Percentiles rank a stretch among this genome's conserved stretches.
phyloP scores from a whole-genome alignment of 2,329 filamentous ascomycete species.

The Xylaria sp. region DNA sequence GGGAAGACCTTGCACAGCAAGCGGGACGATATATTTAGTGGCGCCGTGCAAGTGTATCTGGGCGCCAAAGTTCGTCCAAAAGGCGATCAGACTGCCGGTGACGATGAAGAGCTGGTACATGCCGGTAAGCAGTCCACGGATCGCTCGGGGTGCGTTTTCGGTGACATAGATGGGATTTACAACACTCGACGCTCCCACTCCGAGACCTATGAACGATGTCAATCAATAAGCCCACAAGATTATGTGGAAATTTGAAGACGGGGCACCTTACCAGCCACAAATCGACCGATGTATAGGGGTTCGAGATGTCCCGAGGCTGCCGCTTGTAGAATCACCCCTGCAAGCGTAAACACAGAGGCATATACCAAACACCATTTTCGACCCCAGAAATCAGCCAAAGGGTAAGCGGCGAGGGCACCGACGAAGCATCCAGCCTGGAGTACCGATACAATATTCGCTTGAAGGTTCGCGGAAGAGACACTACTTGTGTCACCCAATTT shows the following conservation, averaged over 20 bases:
- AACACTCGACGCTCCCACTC: conserved; percentile 56
- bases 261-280: conserved; percentile 54
- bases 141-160: conserved; percentile 58
- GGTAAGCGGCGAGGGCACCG: conserved; percentile 59
- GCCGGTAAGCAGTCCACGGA: conserved; percentile 57
- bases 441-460: conserved; percentile 73
- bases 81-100: conserved; percentile 56
- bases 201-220: conserved; percentile 48
- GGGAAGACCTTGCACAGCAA: conserved; percentile 72
- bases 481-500: conserved; percentile 56
- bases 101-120: conserved; percentile 61
- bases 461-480: conserved; percentile 63
- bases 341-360: conserved; percentile 64
- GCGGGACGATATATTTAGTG: conserved; percentile 65
- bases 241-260: no score
- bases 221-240: conserved; percentile 6
- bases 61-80: conserved; percentile 64
- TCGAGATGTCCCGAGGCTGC: conserved; percentile 66
- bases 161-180: conserved; percentile 59
- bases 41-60: conserved; percentile 51
- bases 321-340: conserved; percentile 71
- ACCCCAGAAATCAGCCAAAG: conserved; percentile 64
- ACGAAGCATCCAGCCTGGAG: conserved; percentile 57
- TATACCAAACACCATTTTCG: conserved; percentile 65
- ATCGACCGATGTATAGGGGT: conserved; percentile 71